Percentiles rank a stretch among this genome's conserved stretches.
These are phyloP conservation scores for Tetrahymena elliotti DNA, from an alignment of 73 alveolate genomes.

Conservation along the genomic window DNA sequence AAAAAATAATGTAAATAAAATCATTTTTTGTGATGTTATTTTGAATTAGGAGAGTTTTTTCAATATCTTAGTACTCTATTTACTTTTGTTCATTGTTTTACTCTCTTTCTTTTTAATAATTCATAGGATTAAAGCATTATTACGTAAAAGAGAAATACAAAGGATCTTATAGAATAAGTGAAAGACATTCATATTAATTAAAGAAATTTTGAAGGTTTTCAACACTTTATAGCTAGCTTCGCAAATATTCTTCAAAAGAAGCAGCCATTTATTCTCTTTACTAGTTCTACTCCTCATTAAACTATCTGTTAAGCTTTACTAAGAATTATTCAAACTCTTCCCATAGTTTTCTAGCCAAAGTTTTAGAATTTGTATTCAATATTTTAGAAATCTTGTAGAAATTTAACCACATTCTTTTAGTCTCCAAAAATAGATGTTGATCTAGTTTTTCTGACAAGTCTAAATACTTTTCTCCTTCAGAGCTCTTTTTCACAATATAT, in stretches of 20 bases:
- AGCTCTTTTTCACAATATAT: not conserved
- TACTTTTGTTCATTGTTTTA: not conserved
- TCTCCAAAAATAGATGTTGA: not conserved
- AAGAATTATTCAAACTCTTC: not conserved
- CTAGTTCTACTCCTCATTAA: not conserved
- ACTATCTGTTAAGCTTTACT: not conserved
- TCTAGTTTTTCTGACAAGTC: not conserved
- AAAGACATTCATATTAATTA: not conserved
- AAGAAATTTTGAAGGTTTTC: not conserved
- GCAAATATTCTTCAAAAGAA: too few relatives aligned
- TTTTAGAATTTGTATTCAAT: not conserved
- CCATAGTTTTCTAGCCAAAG: not conserved
- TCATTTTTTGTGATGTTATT: not conserved
- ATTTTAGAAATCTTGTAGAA: not conserved
- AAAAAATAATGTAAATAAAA: not conserved
- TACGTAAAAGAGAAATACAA: not conserved
- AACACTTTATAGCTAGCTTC: not conserved
- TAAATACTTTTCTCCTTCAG: not conserved
- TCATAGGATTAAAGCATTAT: not conserved
- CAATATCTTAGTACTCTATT: not conserved
- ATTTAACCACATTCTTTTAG: not conserved
- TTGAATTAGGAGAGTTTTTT: not conserved
- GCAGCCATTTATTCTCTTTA: not conserved
- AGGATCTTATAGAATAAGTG: not conserved
- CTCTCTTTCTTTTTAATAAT: not conserved